Percentiles rank a stretch among this genome's conserved stretches.
Evolutionary conservation across 768 basidiomycete species (phyloP).

Genomic region (Mycena chlorophos): DNA sequence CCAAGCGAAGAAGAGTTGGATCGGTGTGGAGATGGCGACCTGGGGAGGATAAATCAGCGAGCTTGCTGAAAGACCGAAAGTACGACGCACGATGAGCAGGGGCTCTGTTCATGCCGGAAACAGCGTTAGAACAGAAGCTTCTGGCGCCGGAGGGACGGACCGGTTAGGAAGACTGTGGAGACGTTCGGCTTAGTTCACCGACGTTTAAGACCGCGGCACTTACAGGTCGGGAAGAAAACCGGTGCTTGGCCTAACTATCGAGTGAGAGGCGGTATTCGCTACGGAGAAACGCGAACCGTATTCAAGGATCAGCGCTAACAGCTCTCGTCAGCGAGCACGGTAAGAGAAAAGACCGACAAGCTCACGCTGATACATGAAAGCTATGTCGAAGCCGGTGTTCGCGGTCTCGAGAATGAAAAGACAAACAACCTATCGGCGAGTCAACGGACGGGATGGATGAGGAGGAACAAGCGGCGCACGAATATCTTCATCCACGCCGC

Average conservation of each 20-base stretch:
- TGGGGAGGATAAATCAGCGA: slow-evolving; percentile 11
- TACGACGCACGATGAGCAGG: slow-evolving; percentile 30
- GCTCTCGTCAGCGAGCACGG: too few species aligned
- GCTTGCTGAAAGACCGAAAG: not conserved
- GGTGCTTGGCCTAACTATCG: slow-evolving; percentile 4
- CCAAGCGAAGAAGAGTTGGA: slow-evolving; percentile 50
- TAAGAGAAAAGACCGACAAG: too few species aligned
- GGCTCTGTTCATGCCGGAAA: slow-evolving; percentile 28
- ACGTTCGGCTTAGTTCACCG: not conserved
- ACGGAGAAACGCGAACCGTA: slow-evolving; percentile 32
- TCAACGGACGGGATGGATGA: not conserved
- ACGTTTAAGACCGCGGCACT: not conserved
- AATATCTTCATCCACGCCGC: slow-evolving; percentile 42
- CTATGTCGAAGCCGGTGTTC: slow-evolving; percentile 46
- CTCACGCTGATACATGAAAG: slow-evolving; percentile 49
- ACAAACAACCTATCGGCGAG: slow-evolving; percentile 36
- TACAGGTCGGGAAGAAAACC: slow-evolving; percentile 20
- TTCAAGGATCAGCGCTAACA: slow-evolving; percentile 42
- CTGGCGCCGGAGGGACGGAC: slow-evolving; percentile 22
- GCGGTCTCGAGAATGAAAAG: slow-evolving; percentile 44
- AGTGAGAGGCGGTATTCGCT: not conserved
- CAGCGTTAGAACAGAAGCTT: slow-evolving; percentile 18
- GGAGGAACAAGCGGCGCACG: slow-evolving; percentile 26
- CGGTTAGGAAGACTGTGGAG: slow-evolving; percentile 29
- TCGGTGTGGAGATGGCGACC: slow-evolving; percentile 47